Conservation (phyloP, 192 early-diverging fungal genomes). For the Backusella mclennaniae region DNA sequence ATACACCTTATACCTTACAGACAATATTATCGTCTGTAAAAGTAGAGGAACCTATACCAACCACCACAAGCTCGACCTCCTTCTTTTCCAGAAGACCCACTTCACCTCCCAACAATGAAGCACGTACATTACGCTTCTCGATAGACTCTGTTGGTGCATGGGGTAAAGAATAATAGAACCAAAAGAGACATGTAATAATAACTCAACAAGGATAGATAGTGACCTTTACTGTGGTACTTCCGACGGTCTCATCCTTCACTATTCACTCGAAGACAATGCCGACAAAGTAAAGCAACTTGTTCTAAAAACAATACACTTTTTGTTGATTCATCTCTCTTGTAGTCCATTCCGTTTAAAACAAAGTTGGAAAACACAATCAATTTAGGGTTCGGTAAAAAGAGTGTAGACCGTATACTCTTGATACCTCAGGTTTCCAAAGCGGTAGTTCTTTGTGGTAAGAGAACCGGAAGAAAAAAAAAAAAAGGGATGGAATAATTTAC, state of each 20-base stretch:
- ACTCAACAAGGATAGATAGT: conserved; percentile 48
- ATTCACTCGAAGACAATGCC: conserved; percentile 43
- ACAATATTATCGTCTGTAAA: conserved; percentile 39
- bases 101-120: conserved; percentile 22
- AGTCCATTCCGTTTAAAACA: conserved; percentile 25
- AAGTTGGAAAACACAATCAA: conserved; percentile 43
- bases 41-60: conserved; percentile 36
- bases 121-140: conserved; percentile 20
- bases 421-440: conserved; percentile 62
- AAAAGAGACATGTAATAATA: background rate
- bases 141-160: conserved; percentile 51
- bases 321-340: background rate
- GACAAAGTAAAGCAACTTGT: background rate
- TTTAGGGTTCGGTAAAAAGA: conserved; percentile 58
- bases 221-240: conserved; percentile 76
- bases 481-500: background rate
- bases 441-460: conserved; percentile 65
- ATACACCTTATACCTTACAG: conserved; percentile 51
- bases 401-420: conserved; percentile 61
- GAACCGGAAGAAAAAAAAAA: background rate
- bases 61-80: conserved; percentile 17
- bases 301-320: too few species aligned
- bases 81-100: conserved; percentile 26
- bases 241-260: conserved; percentile 71
- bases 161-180: conserved; percentile 30